A percentile compares a stretch with the other conserved stretches of the same genome.
These are phyloP conservation scores for Bolboschoenus planiculmis DNA, from an alignment of 176 grass and related monocot genomes.

Conservation along the genomic window DNA sequence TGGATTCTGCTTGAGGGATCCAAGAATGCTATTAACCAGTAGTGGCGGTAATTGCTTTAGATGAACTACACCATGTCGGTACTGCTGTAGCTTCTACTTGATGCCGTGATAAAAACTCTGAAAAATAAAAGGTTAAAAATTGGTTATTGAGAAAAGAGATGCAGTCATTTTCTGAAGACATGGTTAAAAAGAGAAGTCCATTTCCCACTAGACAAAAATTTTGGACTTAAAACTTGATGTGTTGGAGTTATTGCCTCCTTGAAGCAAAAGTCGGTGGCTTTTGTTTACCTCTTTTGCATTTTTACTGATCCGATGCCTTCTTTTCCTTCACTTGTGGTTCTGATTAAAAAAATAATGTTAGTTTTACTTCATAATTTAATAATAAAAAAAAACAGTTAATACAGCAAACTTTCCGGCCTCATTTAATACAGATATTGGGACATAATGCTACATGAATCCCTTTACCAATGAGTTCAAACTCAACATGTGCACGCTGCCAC, in stretches of 20 bases:
- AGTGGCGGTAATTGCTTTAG: background rate
- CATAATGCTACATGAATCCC: background rate
- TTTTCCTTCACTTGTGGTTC: constrained; percentile 25
- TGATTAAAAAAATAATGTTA: constrained; percentile 6
- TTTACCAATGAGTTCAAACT: background rate
- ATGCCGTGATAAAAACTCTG: background rate
- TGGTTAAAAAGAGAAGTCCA: too few species aligned
- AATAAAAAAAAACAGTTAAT: background rate
- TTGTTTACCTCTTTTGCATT: background rate
- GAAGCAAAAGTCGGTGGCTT: background rate
- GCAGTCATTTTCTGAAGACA: background rate
- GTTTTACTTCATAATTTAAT: background rate
- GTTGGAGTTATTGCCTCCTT: too few species aligned
- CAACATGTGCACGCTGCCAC: background rate
- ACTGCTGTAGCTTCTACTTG: background rate
- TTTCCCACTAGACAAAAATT: too few species aligned
- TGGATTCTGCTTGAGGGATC: background rate
- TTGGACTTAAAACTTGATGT: too few species aligned
- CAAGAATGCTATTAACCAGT: background rate
- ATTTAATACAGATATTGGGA: background rate
- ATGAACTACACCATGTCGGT: background rate
- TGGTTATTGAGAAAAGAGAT: background rate
- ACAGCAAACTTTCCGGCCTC: background rate
- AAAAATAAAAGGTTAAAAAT: background rate
- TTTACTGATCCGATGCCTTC: constrained; percentile 1